phyloP scores from a whole-genome alignment of 2,329 filamentous ascomycete genomes.

The Stenocarpella maydis region DNA sequence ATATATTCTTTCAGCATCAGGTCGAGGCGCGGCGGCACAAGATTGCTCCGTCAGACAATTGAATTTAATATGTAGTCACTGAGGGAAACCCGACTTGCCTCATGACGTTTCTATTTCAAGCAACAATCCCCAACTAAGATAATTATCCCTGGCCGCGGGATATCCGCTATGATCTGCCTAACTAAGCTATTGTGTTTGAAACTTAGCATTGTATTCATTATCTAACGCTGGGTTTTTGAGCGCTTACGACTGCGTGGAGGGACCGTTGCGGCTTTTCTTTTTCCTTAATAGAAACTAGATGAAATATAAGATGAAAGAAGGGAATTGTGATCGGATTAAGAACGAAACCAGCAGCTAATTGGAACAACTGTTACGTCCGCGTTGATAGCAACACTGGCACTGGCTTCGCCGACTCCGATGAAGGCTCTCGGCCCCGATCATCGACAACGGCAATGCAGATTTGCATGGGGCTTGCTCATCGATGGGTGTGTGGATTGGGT shows the following conservation, averaged over 20 bases:
- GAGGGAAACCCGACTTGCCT: neutral
- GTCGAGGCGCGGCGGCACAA: neutral
- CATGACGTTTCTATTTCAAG: neutral
- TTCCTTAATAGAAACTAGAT: no score
- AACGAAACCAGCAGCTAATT: no score
- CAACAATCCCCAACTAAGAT: constrained; percentile 46
- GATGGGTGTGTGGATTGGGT: constrained; percentile 39
- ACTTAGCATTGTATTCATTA: no score
- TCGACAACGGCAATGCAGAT: constrained; percentile 41
- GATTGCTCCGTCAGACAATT: neutral
- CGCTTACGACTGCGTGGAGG: no score
- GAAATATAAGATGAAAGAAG: no score
- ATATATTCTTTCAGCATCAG: neutral
- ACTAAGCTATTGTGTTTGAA: no score
- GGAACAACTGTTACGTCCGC: no score
- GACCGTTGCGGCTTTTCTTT: no score
- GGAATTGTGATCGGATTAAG: no score
- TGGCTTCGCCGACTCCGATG: constrained; percentile 43
- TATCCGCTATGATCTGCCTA: constrained; percentile 45
- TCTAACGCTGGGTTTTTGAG: no score
- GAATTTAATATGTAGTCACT: neutral
- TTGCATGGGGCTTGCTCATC: constrained; percentile 39
- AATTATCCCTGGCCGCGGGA: constrained; percentile 44
- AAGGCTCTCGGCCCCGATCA: constrained; percentile 45
- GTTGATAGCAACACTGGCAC: constrained; percentile 41